phyloP scores from a whole-genome alignment of 2,329 filamentous ascomycete species.

The Aspergillus viridinutans region DNA sequence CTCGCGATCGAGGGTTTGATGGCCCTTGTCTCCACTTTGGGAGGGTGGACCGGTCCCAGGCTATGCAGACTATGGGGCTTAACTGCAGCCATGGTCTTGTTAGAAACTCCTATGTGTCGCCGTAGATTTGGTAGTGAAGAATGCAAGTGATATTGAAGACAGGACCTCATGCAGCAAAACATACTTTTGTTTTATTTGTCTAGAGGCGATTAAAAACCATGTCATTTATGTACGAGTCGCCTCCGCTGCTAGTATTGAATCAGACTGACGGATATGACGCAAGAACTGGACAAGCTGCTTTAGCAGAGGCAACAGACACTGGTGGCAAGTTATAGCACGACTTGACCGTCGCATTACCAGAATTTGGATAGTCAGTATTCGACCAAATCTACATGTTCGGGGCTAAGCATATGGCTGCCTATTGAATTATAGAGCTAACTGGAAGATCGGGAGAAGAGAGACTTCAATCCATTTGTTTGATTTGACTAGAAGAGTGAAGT shows the following conservation, averaged over 20 bases:
- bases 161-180: neutral
- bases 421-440: neutral
- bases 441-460: neutral
- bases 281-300: neutral
- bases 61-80: neutral
- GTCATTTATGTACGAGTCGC: neutral
- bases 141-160: neutral
- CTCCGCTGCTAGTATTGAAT: neutral
- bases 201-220: neutral
- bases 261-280: conserved; percentile 2
- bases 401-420: neutral
- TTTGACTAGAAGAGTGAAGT: neutral
- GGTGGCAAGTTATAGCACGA: neutral
- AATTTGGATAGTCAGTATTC: neutral
- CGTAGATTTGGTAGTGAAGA: neutral
- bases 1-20: conserved; percentile 14
- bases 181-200: neutral
- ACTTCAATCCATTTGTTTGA: neutral
- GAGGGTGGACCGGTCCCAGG: conserved; percentile 13
- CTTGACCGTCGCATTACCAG: neutral
- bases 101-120: neutral
- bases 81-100: neutral
- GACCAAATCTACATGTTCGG: neutral
- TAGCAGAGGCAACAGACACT: neutral
- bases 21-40: conserved; percentile 9